Percentiles rank a stretch among this genome's conserved stretches.
phyloP scores from a whole-genome alignment of 225 moss, liverwort and hornwort species.

The Rhytidiadelphus loreus region DNA sequence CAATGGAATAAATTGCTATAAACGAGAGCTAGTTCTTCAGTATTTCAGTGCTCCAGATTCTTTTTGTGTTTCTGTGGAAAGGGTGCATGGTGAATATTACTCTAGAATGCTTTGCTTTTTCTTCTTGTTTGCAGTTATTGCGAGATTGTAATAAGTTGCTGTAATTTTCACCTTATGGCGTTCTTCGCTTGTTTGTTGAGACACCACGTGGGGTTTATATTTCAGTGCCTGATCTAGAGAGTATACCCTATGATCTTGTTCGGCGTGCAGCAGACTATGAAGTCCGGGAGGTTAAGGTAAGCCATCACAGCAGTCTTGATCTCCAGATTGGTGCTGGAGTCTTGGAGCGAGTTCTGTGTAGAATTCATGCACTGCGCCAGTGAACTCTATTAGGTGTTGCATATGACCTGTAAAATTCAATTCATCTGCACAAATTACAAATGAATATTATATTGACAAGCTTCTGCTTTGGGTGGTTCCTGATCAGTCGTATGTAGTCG shows the following conservation, averaged over 20 bases:
- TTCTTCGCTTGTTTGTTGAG: not conserved
- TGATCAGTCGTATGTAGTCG: conserved; percentile 67
- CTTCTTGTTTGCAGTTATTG: not conserved
- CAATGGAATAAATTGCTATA: not conserved
- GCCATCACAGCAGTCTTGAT: not conserved
- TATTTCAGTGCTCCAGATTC: not conserved
- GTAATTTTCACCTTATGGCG: not conserved
- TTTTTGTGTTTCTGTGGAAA: not conserved
- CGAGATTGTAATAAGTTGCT: not conserved
- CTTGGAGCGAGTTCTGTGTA: not conserved
- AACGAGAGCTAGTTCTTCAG: not conserved
- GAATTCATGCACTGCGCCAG: not conserved
- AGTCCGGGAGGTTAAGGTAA: conserved; percentile 74
- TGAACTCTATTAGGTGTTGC: not conserved
- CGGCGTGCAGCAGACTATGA: conserved; percentile 59
- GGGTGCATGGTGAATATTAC: not conserved
- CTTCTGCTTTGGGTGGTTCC: not conserved
- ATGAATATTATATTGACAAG: not conserved
- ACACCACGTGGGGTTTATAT: not conserved
- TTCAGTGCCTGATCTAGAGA: conserved; percentile 93
- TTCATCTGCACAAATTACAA: not conserved
- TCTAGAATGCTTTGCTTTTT: not conserved
- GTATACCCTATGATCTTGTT: conserved; percentile 70
- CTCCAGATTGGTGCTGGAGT: not conserved
- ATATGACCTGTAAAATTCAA: not conserved